Percentiles rank a stretch among this genome's conserved stretches.
These are phyloP conservation scores for Spirogloea muscicola DNA, from an alignment of 139 green algal genomes.

Conservation along the genomic window DNA sequence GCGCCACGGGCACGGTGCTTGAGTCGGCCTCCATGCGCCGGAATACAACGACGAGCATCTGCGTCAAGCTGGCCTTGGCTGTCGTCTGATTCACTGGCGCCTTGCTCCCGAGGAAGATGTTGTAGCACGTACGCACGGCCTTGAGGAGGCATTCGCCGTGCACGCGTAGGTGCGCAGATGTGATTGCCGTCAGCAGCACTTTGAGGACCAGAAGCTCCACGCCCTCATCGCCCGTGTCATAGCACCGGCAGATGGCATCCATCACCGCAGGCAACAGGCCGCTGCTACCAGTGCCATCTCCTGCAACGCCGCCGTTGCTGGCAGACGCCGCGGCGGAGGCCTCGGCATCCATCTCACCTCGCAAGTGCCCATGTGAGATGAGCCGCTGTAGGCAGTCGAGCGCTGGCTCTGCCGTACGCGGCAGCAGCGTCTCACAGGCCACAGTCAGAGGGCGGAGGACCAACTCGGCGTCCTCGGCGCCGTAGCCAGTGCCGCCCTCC, in stretches of 20 bases:
- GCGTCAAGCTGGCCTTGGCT: constrained; percentile 90
- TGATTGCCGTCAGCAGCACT: constrained; percentile 80
- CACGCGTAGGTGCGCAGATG: constrained; percentile 68
- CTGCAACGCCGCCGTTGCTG: too few species aligned
- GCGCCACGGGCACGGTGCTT: constrained; percentile 49
- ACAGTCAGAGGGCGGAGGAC: constrained; percentile 32
- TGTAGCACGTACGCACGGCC: constrained; percentile 87
- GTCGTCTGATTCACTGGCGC: constrained; percentile 79
- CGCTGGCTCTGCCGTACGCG: constrained; percentile 71
- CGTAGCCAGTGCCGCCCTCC: constrained; percentile 10
- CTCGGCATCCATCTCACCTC: constrained; percentile 55
- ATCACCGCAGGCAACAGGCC: too few species aligned
- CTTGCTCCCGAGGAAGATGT: constrained; percentile 75
- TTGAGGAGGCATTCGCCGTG: constrained; percentile 67
- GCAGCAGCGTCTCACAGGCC: constrained; percentile 58
- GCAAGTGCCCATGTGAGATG: constrained; percentile 70
- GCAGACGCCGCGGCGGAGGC: too few species aligned
- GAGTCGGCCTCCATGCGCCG: constrained; percentile 85
- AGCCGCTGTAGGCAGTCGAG: constrained; percentile 89
- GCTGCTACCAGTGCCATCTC: too few species aligned
- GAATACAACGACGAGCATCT: constrained; percentile 97
- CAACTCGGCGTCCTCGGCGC: constrained; percentile 17
- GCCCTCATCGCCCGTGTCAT: constrained; percentile 85
- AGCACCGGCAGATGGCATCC: constrained; percentile 62
- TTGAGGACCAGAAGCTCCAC: constrained; percentile 89